Conservation (phyloP, 2,329 filamentous ascomycete species). For the Scedosporium apiospermum region DNA sequence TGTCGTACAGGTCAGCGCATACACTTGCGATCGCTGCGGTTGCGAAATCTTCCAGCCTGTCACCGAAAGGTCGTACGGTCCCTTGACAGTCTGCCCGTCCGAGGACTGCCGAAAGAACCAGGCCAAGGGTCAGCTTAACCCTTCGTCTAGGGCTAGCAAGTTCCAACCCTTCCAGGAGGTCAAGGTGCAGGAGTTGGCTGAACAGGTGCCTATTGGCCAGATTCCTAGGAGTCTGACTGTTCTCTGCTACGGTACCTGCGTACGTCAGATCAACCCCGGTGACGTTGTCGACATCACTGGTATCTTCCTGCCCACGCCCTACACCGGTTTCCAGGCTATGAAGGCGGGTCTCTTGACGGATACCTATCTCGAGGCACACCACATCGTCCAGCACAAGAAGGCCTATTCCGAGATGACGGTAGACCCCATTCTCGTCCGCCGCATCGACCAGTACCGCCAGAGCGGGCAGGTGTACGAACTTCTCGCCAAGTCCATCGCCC, state of each 20-base stretch:
- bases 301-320: slow-evolving; percentile 93
- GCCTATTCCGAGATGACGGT: slow-evolving; percentile 88
- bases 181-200: slow-evolving; percentile 98
- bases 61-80: slow-evolving; percentile 81
- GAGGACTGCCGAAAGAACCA: slow-evolving; percentile 85
- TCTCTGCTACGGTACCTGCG: slow-evolving; percentile 78
- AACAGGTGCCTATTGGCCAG: slow-evolving; percentile 95
- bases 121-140: slow-evolving; percentile 84
- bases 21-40: slow-evolving; percentile 93
- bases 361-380: slow-evolving; percentile 91
- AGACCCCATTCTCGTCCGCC: slow-evolving; percentile 66
- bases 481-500: slow-evolving; percentile 89
- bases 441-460: slow-evolving; percentile 77
- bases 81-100: slow-evolving; percentile 78
- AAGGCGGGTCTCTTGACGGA: slow-evolving; percentile 92
- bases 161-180: slow-evolving; percentile 97
- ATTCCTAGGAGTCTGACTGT: slow-evolving; percentile 88
- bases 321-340: slow-evolving; percentile 98
- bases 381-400: slow-evolving; percentile 94
- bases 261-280: slow-evolving; percentile 81
- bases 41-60: slow-evolving; percentile 97
- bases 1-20: slow-evolving; percentile 93
- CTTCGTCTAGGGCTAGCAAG: slow-evolving; percentile 92
- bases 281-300: slow-evolving; percentile 91
- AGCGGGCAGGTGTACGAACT: slow-evolving; percentile 93